Evolutionary conservation across 1,284 basidiomycete genomes (phyloP), one percentile per base, ranked within the genome.

Genomic region (Mycena sp.): DNA sequence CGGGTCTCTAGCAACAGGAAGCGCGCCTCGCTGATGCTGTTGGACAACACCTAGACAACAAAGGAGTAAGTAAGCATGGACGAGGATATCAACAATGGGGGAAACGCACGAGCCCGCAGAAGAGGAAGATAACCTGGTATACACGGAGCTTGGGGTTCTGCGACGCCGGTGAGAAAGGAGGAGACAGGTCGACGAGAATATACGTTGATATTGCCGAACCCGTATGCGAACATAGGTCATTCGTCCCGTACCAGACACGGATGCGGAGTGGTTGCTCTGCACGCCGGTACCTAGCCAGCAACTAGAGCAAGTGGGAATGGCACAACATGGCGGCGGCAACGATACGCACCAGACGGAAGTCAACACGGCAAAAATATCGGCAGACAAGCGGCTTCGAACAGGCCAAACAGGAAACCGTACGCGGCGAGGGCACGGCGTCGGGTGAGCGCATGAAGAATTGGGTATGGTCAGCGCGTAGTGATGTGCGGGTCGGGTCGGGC

Each of bases 261-360:
- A 68, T 50, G 23, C 67, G 57, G n/a, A 68, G 40, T n/a, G 67
- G 67, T 41, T 68, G 67, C 41, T 68, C 67, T 29, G 61, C 61
- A 37, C 67, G 64, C n/a, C 67, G 56, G 30, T 64, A 62, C 53
- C 64, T 65, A 26, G 28, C 55, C 17, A 9, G 11, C 26, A 44
- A 6, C 10, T 7, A 6, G 9, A 40, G 17, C 28, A 29, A 12
- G 37, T 26, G 45, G 10, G 17, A 21, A 11, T 38, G 29, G 30
- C 40, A 26, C 11, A 11, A 41, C 38, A 41, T n/a, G n/a, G n/a
- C n/a, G n/a, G n/a, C n/a, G n/a, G 26, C 23, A 29, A 26, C 25
- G 21, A 25, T 51, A 28, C 48, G 44, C 21, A 68, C 67, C 67
- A 68, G 23, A 68, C 53, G 37, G 61, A 56, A 11, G 67, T 68